Percentiles rank a stretch among this genome's conserved stretches.
These are phyloP conservation scores for Termitomyces sp. DNA, from an alignment of 768 basidiomycete species.

Conservation along the genomic window DNA sequence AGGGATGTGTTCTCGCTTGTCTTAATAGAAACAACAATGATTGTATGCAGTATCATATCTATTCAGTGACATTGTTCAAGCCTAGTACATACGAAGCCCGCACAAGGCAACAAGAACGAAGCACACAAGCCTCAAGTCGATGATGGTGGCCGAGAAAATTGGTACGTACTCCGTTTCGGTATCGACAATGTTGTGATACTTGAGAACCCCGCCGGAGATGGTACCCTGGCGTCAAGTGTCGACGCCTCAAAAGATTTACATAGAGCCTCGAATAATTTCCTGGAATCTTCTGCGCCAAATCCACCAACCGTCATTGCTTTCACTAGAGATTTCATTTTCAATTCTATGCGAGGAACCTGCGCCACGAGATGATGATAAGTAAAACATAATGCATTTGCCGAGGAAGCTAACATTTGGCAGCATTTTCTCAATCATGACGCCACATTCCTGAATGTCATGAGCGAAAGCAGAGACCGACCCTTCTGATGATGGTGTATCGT, in stretches of 20 bases:
- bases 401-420: constrained; percentile 26
- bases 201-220: background rate
- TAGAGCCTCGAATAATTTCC: constrained; percentile 45
- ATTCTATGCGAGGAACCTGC: constrained; percentile 35
- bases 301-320: constrained; percentile 42
- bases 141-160: background rate
- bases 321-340: constrained; percentile 38
- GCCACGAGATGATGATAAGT: background rate
- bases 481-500: constrained; percentile 12
- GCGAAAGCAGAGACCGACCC: constrained; percentile 18
- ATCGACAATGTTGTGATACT: background rate
- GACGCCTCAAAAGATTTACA: constrained; percentile 37
- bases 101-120: background rate
- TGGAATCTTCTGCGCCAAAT: constrained; percentile 45
- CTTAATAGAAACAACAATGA: background rate
- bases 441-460: constrained; percentile 37
- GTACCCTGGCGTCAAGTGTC: constrained; percentile 28
- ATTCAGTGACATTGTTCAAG: background rate
- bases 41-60: background rate
- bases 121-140: background rate
- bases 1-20: no score
- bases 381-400: background rate
- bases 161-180: constrained; percentile 3
- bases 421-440: constrained; percentile 30
- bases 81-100: background rate